Evolutionary conservation across 2,329 filamentous ascomycete genomes (phyloP), one percentile per base, ranked within the genome.

Genomic region (Neofusicoccum umdonicola): DNA sequence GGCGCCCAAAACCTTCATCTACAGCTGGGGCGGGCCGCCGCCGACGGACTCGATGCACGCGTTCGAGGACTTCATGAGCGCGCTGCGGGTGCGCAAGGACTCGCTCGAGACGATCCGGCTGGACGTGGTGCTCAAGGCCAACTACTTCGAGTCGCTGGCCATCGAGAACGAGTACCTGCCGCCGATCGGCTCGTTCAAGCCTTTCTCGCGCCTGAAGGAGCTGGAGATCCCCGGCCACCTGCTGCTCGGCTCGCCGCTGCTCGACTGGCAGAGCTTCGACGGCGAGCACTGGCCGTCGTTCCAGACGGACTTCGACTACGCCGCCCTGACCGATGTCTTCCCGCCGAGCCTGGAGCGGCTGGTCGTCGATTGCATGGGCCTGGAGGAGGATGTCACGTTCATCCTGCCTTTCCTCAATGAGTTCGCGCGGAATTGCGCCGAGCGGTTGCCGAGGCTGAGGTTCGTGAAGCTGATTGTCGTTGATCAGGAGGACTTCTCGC

Each of bases 51-150:
- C 54, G 7, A 58, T 58, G 54, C 15, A 45, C 27, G 27, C 22
- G 12, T 45, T 58, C 22, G 15, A 6, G 3, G 41, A 35, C n/a
- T 58, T 58, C 41, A 58, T 58, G 54, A 17, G 15, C 15, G 39
- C 54, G 7, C 54, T 58, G 15, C 39, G 22, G 12, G 12, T 42
- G 4, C 54, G 41, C 19, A n/a, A n/a, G 5, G 22, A 58, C 19
- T 17, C 54, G 41, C 54, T 58, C 54, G 54, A 58, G 22, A 58
- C 54, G 7, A 58, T 58, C 3, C 39, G 27, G 12, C 39, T 58
- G n/a, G 54, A 58, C 39, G 54, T 58, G 8, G 54, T 58, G 39
- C 54, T 58, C 54, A 58, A 58, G 54, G 54, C 54, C 15, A 58
- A 58, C 27, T 45, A 44, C 39, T 58, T 58, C 41, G 54, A 58